Conservation (phyloP, 1,284 basidiomycete species). For the Ustilago tritici region DNA sequence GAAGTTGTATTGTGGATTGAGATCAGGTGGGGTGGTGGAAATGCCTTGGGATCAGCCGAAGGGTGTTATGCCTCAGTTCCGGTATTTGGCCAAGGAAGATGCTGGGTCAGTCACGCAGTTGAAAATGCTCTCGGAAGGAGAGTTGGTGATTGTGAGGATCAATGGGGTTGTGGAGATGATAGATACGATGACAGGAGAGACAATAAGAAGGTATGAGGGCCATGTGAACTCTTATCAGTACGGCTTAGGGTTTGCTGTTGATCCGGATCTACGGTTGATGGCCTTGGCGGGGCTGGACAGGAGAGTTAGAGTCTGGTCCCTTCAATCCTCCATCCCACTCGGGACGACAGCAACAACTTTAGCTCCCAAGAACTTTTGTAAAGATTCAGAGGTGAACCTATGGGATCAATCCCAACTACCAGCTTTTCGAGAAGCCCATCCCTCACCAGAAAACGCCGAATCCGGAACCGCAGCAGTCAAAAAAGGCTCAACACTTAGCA, state of each 20-base stretch:
- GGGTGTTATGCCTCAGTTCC: not conserved
- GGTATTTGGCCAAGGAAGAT: not conserved
- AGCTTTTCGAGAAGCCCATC: not conserved
- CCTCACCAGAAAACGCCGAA: not conserved
- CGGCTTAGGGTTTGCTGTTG: conserved; percentile 25
- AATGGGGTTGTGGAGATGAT: conserved; percentile 25
- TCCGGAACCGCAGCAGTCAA: not conserved
- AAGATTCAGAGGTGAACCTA: not conserved
- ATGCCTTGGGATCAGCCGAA: conserved; percentile 1
- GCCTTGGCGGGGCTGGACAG: conserved; percentile 36
- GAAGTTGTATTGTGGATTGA: conserved; percentile 19
- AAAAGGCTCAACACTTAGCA: conserved; percentile 20
- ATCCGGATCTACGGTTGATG: conserved; percentile 16
- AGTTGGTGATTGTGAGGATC: conserved; percentile 32
- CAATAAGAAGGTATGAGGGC: conserved; percentile 12
- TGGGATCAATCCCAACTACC: conserved; percentile 11
- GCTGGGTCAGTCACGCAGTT: conserved; percentile 34
- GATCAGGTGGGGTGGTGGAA: conserved; percentile 20
- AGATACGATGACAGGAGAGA: conserved; percentile 2
- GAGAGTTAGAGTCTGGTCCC: conserved; percentile 37
- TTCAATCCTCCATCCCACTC: conserved; percentile 28
- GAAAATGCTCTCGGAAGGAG: not conserved
- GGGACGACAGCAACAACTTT: conserved; percentile 5
- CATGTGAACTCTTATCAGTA: conserved; percentile 43
- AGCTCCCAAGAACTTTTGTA: not conserved